Conservation (phyloP, 2,329 filamentous ascomycete genomes). For the Cercospora brassicicola region DNA sequence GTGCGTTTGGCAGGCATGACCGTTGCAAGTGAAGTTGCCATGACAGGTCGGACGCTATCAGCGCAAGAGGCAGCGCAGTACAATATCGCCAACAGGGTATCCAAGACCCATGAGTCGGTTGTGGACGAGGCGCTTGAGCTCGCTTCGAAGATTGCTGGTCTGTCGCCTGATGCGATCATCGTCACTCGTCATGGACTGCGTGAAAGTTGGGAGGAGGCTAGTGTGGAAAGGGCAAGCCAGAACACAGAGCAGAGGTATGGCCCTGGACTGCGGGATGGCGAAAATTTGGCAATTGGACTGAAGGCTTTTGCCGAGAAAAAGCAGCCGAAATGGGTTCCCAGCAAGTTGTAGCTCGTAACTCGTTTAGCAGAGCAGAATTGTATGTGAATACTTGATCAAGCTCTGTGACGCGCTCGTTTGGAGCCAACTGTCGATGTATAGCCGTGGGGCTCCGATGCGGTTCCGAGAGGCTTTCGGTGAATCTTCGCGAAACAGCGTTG, state of each 20-base stretch:
- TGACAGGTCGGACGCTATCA: constrained; percentile 50
- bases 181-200: constrained; percentile 46
- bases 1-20: constrained; percentile 53
- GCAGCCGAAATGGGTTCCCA: constrained; percentile 52
- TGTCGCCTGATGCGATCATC: constrained; percentile 44
- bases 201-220: constrained; percentile 44
- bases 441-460: constrained; percentile 1
- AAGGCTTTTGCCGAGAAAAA: constrained; percentile 55
- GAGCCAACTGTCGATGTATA: constrained; percentile 1
- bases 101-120: constrained; percentile 38
- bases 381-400: neutral
- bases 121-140: constrained; percentile 42
- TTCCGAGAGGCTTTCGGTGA: neutral
- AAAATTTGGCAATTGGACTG: constrained; percentile 54
- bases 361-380: neutral
- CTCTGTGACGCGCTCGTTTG: neutral
- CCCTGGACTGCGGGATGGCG: constrained; percentile 44
- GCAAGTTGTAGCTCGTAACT: constrained; percentile 42
- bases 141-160: constrained; percentile 40
- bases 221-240: constrained; percentile 46
- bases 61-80: constrained; percentile 49
- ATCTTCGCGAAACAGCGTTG: neutral
- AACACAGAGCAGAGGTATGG: constrained; percentile 47
- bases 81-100: constrained; percentile 46
- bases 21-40: constrained; percentile 52